A percentile compares a stretch with the other conserved stretches of the same genome.
Evolutionary conservation across 768 basidiomycete species (phyloP).

Genomic region (Holtermannia corniformis): DNA sequence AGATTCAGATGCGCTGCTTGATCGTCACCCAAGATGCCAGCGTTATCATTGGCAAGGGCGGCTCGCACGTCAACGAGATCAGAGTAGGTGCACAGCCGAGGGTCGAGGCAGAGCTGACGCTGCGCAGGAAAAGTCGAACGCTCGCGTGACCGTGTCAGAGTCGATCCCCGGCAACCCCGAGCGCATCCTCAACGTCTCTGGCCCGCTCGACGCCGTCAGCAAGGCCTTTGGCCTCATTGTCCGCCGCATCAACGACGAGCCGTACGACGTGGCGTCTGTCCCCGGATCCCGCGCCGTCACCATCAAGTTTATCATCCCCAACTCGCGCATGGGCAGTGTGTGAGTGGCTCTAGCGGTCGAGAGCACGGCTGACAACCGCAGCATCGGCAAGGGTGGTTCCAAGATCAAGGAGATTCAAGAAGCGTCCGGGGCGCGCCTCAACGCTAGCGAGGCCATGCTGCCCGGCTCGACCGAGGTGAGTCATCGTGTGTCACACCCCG

Average conservation of each 20-base stretch:
- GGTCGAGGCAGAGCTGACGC: neutral
- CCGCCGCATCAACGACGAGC: conserved; percentile 96
- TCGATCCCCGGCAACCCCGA: conserved; percentile 99
- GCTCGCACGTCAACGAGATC: conserved; percentile 96
- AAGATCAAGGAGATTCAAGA: conserved; percentile 99
- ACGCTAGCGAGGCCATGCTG: conserved; percentile 96
- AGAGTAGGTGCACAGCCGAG: conserved; percentile 50
- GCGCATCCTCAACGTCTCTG: conserved; percentile 91
- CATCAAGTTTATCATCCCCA: conserved; percentile 99
- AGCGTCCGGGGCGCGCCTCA: conserved; percentile 88
- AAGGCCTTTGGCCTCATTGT: conserved; percentile 99
- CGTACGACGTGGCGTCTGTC: conserved; percentile 93
- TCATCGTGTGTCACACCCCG: neutral
- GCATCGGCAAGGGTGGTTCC: conserved; percentile 88
- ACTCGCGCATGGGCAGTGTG: conserved; percentile 97
- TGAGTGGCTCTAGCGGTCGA: conserved; percentile 12
- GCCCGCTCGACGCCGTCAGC: conserved; percentile 93
- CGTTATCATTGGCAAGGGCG: conserved; percentile 95
- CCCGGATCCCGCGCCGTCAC: conserved; percentile 97
- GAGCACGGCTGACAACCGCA: conserved; percentile 4
- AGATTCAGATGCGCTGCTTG: conserved; percentile 91
- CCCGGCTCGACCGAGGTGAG: conserved; percentile 97
- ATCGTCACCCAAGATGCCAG: conserved; percentile 99
- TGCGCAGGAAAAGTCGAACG: conserved; percentile 63
- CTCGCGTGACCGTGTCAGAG: conserved; percentile 93